phyloP scores from a whole-genome alignment of 148 eudicot species.

The Silene uniflora region DNA sequence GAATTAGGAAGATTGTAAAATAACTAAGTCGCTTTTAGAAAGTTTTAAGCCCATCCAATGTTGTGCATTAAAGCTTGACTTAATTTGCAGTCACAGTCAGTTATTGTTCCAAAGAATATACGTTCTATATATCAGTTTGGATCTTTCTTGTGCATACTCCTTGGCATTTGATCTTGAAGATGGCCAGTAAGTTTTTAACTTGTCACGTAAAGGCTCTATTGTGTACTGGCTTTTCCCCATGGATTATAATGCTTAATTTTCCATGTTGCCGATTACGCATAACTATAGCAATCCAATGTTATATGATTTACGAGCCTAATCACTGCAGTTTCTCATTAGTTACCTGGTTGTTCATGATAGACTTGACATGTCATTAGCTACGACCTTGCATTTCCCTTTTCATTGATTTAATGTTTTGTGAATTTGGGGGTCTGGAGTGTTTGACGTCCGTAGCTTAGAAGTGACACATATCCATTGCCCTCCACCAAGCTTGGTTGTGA shows the following conservation, averaged over 20 bases:
- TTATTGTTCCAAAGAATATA: constrained; percentile 65
- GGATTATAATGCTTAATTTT: background rate
- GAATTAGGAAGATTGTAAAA: background rate
- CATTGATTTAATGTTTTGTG: background rate
- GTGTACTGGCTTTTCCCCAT: background rate
- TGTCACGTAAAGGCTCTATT: background rate
- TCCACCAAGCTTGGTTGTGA: constrained; percentile 95
- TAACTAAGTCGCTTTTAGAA: background rate
- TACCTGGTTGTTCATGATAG: constrained; percentile 1
- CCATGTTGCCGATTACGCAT: background rate
- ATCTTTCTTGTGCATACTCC: constrained; percentile 66
- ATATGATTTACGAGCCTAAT: background rate
- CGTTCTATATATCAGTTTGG: constrained; percentile 72
- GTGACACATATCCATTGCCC: constrained; percentile 97
- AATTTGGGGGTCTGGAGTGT: constrained; percentile 78
- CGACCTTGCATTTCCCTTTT: background rate
- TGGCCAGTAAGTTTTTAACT: constrained; percentile 68
- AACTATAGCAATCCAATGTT: background rate
- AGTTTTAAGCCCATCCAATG: background rate
- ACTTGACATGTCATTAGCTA: constrained; percentile 5
- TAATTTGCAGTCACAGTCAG: constrained; percentile 78
- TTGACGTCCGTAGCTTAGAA: constrained; percentile 54
- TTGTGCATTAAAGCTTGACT: background rate
- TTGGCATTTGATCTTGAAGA: constrained; percentile 93
- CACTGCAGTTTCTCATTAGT: background rate